Conservation (phyloP, 2,329 filamentous ascomycete genomes). For the Xylaria sp. region DNA sequence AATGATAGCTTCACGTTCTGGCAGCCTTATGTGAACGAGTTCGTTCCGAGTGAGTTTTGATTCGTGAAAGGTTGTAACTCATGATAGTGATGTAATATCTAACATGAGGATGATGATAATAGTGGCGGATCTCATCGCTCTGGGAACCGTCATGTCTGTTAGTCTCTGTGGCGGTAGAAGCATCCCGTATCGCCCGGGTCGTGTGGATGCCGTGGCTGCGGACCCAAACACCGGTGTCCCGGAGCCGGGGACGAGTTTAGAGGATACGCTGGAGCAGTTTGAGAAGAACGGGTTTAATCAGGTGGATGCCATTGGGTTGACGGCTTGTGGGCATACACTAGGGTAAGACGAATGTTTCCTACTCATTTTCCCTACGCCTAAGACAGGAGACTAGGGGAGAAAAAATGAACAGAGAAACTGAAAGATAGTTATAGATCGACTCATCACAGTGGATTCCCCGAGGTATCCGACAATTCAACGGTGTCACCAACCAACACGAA, state of each 20-base stretch:
- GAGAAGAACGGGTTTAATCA: conserved; percentile 44
- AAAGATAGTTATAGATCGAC: conserved; percentile 5
- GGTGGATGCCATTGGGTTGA: conserved; percentile 44
- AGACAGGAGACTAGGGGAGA: neutral
- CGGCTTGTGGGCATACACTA: conserved; percentile 47
- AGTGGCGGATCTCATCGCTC: conserved; percentile 49
- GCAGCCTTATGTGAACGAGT: conserved; percentile 47
- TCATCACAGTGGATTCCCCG: conserved; percentile 46
- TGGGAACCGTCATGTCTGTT: conserved; percentile 48
- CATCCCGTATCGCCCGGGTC: conserved; percentile 46
- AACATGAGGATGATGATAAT: neutral
- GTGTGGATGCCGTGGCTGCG: conserved; percentile 44
- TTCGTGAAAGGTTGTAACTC: neutral
- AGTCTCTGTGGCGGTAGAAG: conserved; percentile 45
- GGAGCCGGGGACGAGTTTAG: conserved; percentile 42
- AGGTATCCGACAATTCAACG: conserved; percentile 38
- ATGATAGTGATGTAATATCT: conserved; percentile 18
- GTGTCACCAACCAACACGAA: conserved; percentile 44
- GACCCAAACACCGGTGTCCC: conserved; percentile 47
- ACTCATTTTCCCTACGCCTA: too few relatives aligned
- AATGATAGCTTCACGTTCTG: conserved; percentile 48
- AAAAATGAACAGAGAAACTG: neutral
- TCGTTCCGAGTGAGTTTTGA: conserved; percentile 43
- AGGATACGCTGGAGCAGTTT: conserved; percentile 45
- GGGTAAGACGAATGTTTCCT: conserved; percentile 36